Evolutionary conservation across 2,329 filamentous ascomycete genomes (phyloP).

Genomic region (Zarea fungicola): DNA sequence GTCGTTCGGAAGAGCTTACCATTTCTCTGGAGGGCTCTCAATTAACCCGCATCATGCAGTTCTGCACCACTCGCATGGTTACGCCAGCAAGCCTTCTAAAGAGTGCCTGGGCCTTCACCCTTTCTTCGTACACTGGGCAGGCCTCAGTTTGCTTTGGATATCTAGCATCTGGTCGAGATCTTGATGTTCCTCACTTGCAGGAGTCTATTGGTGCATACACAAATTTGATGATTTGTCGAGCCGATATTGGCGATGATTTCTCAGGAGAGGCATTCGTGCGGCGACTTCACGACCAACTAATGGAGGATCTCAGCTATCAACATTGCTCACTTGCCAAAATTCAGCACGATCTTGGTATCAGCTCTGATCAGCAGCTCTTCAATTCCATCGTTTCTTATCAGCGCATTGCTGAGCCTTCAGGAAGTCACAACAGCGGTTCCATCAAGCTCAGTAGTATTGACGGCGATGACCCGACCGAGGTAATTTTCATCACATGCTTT

Average conservation of each 20-base stretch:
- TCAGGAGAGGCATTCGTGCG: not conserved
- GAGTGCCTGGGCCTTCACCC: not conserved
- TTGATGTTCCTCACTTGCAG: not conserved
- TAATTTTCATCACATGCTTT: not conserved
- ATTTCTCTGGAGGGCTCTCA: not conserved
- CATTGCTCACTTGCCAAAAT: conserved; percentile 1
- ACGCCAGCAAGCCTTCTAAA: not conserved
- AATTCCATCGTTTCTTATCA: not conserved
- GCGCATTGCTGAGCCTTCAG: not conserved
- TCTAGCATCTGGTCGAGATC: not conserved
- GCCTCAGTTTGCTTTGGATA: conserved; percentile 2
- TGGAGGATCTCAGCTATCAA: not conserved
- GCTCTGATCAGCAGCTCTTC: not conserved
- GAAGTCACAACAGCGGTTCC: not conserved
- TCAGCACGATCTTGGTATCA: conserved; percentile 1
- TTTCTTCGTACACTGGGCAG: not conserved
- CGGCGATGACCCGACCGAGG: not conserved
- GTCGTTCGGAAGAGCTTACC: not conserved
- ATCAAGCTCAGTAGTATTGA: not conserved
- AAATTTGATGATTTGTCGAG: not conserved
- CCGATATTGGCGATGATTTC: not conserved
- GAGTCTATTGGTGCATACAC: not conserved
- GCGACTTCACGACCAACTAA: not conserved
- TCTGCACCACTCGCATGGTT: not conserved
- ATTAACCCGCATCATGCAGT: not conserved